Conservation (phyloP, 306 rosid genomes). For the Castanea mollissima region DNA sequence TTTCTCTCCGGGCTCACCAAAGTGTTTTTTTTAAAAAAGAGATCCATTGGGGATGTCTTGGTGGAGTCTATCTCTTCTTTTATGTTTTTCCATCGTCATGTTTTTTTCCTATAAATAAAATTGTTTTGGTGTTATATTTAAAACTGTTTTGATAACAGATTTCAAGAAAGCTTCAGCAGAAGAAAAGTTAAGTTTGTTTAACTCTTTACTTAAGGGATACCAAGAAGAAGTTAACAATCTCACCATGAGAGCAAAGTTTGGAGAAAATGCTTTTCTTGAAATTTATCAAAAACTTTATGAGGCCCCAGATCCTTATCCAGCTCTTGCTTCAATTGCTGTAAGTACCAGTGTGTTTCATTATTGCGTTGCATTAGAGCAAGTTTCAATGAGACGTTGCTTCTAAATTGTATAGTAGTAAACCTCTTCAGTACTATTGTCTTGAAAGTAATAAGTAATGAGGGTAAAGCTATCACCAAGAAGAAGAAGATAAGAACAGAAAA, state of each 20-base stretch:
- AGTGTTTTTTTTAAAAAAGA: background rate
- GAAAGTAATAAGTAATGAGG: too few species aligned
- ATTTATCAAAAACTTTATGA: slow-evolving; percentile 93
- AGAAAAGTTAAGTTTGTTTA: slow-evolving; percentile 74
- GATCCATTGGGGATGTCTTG: background rate
- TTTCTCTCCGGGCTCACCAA: background rate
- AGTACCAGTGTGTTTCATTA: slow-evolving; percentile 35
- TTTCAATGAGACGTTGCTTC: background rate
- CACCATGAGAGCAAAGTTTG: slow-evolving; percentile 92
- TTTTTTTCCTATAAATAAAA: background rate
- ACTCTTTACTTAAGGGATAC: slow-evolving; percentile 76
- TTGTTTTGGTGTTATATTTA: background rate
- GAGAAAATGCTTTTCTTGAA: slow-evolving; percentile 97
- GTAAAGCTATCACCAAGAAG: too few species aligned
- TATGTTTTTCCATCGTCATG: background rate
- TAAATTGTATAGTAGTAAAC: background rate
- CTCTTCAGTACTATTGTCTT: background rate
- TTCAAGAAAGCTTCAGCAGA: slow-evolving; percentile 84
- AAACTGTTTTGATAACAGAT: slow-evolving; percentile 44
- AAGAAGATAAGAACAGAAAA: too few species aligned
- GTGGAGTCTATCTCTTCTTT: background rate
- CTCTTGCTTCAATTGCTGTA: slow-evolving; percentile 88
- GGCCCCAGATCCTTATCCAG: slow-evolving; percentile 98
- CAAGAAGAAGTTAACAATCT: slow-evolving; percentile 97
- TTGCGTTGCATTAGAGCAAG: slow-evolving; percentile 6